Base-by-base conservation (phyloP, 1,284 basidiomycete genomes). In the Ustilago cynodontis region DNA sequence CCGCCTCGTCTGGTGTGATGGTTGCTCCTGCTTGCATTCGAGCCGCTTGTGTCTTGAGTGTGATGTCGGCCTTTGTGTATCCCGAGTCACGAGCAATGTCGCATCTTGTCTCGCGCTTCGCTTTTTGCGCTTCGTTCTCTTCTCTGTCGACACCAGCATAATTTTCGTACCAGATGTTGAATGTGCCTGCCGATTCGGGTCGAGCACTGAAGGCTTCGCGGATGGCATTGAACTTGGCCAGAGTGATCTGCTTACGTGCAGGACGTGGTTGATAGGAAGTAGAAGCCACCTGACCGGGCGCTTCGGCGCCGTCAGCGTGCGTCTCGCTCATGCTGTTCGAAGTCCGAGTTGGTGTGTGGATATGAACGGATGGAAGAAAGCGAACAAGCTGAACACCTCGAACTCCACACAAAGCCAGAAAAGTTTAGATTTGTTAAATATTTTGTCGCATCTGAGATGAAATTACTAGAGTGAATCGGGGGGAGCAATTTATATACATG, bases 111-210 rank as follows among this genome's bases (percentile, higher is more conserved):
- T 94, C 92, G 1, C 93, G 92, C 87, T 97, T 95, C 55, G 91
- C 91, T 90, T 97, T 97, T 86, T 94, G 73, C 7, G 70, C 67
- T 29, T 68, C 63, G 16, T 71, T 72, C 37, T 80, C 77, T 28
- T 72, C 95, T 93, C 39, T 49, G 29, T 77, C 77, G 29, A 65
- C 79, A 33, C 86, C 78, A n/a, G 95, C 94, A 94, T 95, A 98
- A 88, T 98, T 98, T 87, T 98, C 97, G 87, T 98, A 98, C 96
- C 96, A 98, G 67, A 97, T 93, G 86, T 98, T 95, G 62, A 77
- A 86, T 67, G 61, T 80, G 59, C 78, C 77, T 43, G 82, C 83
- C 14, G 77, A 72, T 24, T 79, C 76, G 50, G 64, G 69, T 35
- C 59, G 29, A 24, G 78, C 76, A 39, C 80, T 81, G n/a, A 79